phyloP scores from a whole-genome alignment of 1,284 basidiomycete genomes.

The Trichosporon sp. region DNA sequence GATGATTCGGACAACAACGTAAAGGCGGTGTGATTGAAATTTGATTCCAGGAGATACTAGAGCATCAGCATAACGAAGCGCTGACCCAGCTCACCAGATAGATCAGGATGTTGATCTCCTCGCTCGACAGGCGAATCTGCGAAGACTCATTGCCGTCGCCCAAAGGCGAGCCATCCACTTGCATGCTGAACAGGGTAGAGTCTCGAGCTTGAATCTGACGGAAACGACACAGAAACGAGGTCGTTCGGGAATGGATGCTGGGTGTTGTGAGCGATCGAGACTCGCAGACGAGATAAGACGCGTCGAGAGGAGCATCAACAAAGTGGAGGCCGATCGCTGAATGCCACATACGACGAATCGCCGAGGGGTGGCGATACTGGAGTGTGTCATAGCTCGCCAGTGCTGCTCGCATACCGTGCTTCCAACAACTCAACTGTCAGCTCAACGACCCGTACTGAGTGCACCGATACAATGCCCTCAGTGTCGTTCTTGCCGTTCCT shows the following conservation, averaged over 20 bases:
- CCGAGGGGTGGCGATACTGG: background rate
- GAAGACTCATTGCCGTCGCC: slow-evolving; percentile 11
- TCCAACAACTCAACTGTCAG: background rate
- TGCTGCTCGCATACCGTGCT: background rate
- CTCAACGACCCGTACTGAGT: background rate
- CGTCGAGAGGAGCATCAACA: background rate
- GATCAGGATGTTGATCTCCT: slow-evolving; percentile 45
- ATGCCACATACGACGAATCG: slow-evolving; percentile 3
- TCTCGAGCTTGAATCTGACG: too few relatives aligned
- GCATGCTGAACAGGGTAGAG: background rate
- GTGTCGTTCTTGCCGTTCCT: slow-evolving; percentile 47
- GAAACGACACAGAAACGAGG: too few relatives aligned
- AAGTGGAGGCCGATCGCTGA: background rate
- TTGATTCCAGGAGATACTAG: slow-evolving; percentile 44
- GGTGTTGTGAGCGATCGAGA: background rate
- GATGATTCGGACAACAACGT: slow-evolving; percentile 38
- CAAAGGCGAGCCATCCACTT: background rate
- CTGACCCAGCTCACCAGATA: slow-evolving; percentile 29
- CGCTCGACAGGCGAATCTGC: slow-evolving; percentile 31
- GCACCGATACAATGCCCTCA: slow-evolving; percentile 35
- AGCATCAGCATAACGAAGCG: background rate
- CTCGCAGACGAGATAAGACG: background rate
- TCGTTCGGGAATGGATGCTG: background rate
- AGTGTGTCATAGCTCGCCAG: background rate
- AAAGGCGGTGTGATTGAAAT: slow-evolving; percentile 44